Evolutionary conservation across 257 asterid species (phyloP).

Genomic region (Cinchona pubescens): DNA sequence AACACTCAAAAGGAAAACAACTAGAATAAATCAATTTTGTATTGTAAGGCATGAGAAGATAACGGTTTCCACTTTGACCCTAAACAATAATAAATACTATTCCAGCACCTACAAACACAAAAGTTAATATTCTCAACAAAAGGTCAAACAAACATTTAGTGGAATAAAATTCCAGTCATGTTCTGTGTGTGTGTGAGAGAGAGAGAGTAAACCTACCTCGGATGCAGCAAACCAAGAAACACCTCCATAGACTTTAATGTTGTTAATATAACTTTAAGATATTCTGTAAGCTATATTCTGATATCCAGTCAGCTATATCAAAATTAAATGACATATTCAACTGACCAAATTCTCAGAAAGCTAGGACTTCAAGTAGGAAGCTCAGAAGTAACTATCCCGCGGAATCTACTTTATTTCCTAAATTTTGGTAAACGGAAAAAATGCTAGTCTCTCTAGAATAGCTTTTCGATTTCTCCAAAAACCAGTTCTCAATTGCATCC

Average conservation of each 20-base stretch:
- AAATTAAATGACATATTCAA: background rate
- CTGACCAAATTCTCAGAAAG: background rate
- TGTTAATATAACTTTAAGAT: background rate
- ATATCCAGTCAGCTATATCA: background rate
- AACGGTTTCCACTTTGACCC: background rate
- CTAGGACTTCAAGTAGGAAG: background rate
- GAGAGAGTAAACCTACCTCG: constrained; percentile 8
- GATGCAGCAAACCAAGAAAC: constrained; percentile 6
- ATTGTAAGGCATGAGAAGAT: background rate
- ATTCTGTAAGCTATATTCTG: background rate
- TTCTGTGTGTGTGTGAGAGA: too few species aligned
- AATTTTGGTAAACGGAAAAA: too few species aligned
- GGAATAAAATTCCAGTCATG: background rate
- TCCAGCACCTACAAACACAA: background rate
- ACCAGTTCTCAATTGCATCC: too few species aligned
- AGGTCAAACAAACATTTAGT: constrained; percentile 9
- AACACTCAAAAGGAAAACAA: too few species aligned
- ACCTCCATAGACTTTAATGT: background rate
- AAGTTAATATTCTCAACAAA: background rate
- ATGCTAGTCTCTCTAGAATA: too few species aligned
- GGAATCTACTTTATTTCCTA: too few species aligned
- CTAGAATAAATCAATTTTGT: background rate
- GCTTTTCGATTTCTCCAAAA: too few species aligned
- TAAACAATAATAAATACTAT: background rate
- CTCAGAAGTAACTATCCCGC: too few species aligned